These are phyloP conservation scores for Madurella mycetomatis DNA, from an alignment of 2,329 filamentous ascomycete genomes.

Conservation along the genomic window DNA sequence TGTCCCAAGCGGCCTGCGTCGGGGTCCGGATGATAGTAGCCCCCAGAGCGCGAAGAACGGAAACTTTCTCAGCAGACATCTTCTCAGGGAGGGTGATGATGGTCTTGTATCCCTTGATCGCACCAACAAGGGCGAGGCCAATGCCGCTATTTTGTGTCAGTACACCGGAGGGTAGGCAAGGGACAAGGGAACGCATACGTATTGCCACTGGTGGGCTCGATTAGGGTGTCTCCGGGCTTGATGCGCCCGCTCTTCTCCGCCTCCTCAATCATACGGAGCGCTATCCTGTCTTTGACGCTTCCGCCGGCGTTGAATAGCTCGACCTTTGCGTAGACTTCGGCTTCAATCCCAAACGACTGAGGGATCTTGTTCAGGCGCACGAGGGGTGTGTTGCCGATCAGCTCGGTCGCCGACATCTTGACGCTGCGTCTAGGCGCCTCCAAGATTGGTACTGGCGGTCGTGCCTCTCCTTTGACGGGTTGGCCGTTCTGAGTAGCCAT, in stretches of 20 bases:
- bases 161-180: background rate
- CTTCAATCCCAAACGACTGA: constrained; percentile 82
- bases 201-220: constrained; percentile 97
- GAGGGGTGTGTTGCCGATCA: constrained; percentile 95
- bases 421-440: constrained; percentile 21
- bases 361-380: constrained; percentile 91
- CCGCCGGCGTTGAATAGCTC: constrained; percentile 94
- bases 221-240: constrained; percentile 93
- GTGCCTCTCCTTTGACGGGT: constrained; percentile 1
- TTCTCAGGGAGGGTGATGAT: constrained; percentile 99
- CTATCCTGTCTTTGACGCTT: constrained; percentile 92
- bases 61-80: constrained; percentile 98
- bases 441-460: constrained; percentile 19
- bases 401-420: constrained; percentile 63
- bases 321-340: constrained; percentile 83
- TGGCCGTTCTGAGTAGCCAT: constrained; percentile 14
- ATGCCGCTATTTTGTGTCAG: constrained; percentile 60
- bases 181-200: constrained; percentile 53
- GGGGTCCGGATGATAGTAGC: constrained; percentile 97
- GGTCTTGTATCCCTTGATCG: constrained; percentile 95
- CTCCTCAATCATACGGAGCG: constrained; percentile 94
- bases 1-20: constrained; percentile 91
- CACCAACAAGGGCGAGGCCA: constrained; percentile 85
- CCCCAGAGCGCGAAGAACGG: constrained; percentile 86
- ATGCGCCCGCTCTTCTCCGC: constrained; percentile 88